These are phyloP conservation scores for Cryphonectria carpinicola DNA, from an alignment of 2,329 filamentous ascomycete genomes.

Conservation along the genomic window DNA sequence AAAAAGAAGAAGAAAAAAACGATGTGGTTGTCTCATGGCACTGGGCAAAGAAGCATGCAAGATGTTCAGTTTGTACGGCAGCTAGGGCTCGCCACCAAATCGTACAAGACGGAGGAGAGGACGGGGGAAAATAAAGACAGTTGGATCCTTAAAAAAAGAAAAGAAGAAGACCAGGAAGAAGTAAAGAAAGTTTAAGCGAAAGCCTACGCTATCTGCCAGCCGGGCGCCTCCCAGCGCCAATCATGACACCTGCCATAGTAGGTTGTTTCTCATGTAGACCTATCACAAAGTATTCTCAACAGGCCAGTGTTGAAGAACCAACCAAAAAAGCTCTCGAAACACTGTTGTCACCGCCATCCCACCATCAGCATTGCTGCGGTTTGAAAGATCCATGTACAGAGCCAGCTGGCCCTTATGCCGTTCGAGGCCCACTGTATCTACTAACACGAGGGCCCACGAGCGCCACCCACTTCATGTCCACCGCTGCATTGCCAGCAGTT, in stretches of 20 bases:
- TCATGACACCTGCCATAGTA: neutral
- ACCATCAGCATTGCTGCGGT: slow-evolving; percentile 2
- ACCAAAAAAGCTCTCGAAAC: slow-evolving; percentile 2
- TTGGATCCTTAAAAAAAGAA: neutral
- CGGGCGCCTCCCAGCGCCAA: neutral
- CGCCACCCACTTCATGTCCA: slow-evolving; percentile 17
- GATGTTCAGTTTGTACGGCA: neutral
- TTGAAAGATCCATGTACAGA: slow-evolving; percentile 12
- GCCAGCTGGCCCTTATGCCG: slow-evolving; percentile 12
- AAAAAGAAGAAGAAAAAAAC: neutral
- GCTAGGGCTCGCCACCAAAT: neutral
- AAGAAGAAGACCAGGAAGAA: neutral
- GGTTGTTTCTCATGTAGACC: neutral
- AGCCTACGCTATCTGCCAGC: neutral
- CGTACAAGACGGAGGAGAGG: neutral
- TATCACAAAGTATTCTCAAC: neutral
- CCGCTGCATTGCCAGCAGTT: slow-evolving; percentile 18
- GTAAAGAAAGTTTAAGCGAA: neutral
- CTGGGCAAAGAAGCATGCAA: neutral
- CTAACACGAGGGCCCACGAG: slow-evolving; percentile 21
- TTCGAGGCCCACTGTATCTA: slow-evolving; percentile 10
- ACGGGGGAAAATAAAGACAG: neutral
- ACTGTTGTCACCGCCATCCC: slow-evolving; percentile 1
- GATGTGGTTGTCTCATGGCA: neutral
- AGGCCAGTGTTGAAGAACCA: neutral